phyloP scores from a whole-genome alignment of 2,329 filamentous ascomycete genomes.

The Tolypocladium tundrense region DNA sequence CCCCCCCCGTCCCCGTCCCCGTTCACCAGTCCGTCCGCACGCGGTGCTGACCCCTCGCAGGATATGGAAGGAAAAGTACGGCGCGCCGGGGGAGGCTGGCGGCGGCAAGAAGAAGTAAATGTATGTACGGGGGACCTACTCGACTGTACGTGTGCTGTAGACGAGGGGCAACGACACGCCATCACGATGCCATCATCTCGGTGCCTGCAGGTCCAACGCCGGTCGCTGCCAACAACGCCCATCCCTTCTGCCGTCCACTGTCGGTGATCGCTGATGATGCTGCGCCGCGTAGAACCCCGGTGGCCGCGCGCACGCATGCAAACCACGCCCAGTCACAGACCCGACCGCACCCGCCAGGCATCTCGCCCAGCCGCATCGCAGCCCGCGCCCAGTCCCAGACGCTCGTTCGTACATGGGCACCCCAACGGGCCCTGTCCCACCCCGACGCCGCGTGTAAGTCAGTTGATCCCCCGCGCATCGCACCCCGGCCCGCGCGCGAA shows the following conservation, averaged over 20 bases:
- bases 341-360: not conserved
- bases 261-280: not conserved
- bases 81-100: slow-evolving; percentile 29
- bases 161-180: not conserved
- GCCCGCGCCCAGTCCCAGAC: too few species aligned
- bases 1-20: too few species aligned
- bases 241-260: not conserved
- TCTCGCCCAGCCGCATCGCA: too few species aligned
- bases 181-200: not conserved
- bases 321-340: not conserved
- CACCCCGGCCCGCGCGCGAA: too few species aligned
- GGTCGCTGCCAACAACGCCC: not conserved
- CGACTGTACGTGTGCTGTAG: not conserved
- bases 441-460: not conserved
- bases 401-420: not conserved
- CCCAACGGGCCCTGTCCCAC: not conserved
- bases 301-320: not conserved
- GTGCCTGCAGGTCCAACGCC: not conserved
- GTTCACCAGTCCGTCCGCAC: too few species aligned
- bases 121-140: not conserved
- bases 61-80: slow-evolving; percentile 99
- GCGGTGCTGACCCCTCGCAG: slow-evolving; percentile 31
- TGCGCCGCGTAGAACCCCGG: not conserved
- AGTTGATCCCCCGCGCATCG: not conserved
- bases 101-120: slow-evolving; percentile 30